Evolutionary conservation across 192 early-diverging fungal genomes (phyloP).

Genomic region (Umbelopsis sp.): DNA sequence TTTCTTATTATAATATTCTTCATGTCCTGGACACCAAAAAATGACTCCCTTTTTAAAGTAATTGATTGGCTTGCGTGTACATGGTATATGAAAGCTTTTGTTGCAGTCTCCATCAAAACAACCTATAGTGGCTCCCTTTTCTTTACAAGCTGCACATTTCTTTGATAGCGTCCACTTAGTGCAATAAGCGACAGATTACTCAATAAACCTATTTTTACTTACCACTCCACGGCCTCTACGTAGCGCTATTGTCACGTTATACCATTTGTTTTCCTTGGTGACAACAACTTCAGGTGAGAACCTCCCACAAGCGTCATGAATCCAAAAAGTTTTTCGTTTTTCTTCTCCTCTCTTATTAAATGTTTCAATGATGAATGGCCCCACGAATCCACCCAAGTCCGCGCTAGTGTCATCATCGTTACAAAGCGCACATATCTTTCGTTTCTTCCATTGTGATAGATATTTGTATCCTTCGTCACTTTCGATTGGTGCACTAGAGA

Average conservation of each 20-base stretch:
- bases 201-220: conserved; percentile 25
- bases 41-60: conserved; percentile 80
- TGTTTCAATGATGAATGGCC: conserved; percentile 59
- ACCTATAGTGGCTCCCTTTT: conserved; percentile 83
- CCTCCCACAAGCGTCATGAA: conserved; percentile 80
- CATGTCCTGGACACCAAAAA: conserved; percentile 88
- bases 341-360: conserved; percentile 52
- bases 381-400: conserved; percentile 56
- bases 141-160: conserved; percentile 75
- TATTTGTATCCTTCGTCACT: conserved; percentile 49
- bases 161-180: conserved; percentile 5
- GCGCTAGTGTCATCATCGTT: conserved; percentile 54
- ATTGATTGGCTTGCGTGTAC: conserved; percentile 68
- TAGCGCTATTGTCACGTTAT: conserved; percentile 81
- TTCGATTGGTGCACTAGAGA: conserved; percentile 40
- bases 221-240: conserved; percentile 72
- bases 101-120: conserved; percentile 86
- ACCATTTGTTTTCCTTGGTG: conserved; percentile 72
- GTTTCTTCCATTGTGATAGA: conserved; percentile 49
- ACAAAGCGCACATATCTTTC: conserved; percentile 70
- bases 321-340: conserved; percentile 73
- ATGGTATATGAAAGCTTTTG: conserved; percentile 81
- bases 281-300: conserved; percentile 86
- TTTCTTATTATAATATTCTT: conserved; percentile 49
- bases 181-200: neutral